Base-by-base conservation (phyloP, 371 early-diverging fungal species). In the Mucor saturninus region DNA sequence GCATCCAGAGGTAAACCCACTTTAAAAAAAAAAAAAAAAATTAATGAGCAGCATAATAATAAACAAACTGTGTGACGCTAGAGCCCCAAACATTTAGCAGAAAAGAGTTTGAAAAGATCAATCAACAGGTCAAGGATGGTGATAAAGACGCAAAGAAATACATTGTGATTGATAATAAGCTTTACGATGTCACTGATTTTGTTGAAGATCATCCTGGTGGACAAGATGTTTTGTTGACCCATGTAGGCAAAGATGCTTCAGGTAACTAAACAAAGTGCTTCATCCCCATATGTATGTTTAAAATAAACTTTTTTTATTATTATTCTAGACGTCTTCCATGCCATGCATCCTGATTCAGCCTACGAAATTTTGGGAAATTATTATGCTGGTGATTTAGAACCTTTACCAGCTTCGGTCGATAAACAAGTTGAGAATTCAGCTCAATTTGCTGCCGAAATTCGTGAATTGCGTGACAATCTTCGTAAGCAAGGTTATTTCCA, bases 161-260 rank as follows among this genome's bases (percentile, higher is more conserved):
- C 72, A 83, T 91, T 49, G 84, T 93, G 62, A 90, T 95, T 68
- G 87, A 93, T 68, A 84, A 86, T 70, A 91, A 92, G 69, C 89
- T 95, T 10, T 95, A 94, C 67, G 94, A 96, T 83, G 83, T 95
- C 26, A 86, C 89, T 14, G 92, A 92, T 28, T 95, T 95, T 72
- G 69, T 89, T 43, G 76, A 77, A 56, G 89, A 87, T 64, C 97
- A 96, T 73, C 97, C 97, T 42, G 96, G 96, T 58, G 94, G 94
- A 61, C 79, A 75, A 26, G 68, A 52, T 28, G 90, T 91, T 13
- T 76, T 93, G 38, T 62, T 86, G 64, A 89, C 90, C 8, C 89
- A 93, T 66, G 75, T 90, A 21, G 95, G 96, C 66, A 90, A 86
- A 69, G 95, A 95, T 66, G 92, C 90, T 55, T 87, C 94, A 48